Evolutionary conservation across 2,329 filamentous ascomycete species (phyloP).

Genomic region (Aurifilum marmelostoma): DNA sequence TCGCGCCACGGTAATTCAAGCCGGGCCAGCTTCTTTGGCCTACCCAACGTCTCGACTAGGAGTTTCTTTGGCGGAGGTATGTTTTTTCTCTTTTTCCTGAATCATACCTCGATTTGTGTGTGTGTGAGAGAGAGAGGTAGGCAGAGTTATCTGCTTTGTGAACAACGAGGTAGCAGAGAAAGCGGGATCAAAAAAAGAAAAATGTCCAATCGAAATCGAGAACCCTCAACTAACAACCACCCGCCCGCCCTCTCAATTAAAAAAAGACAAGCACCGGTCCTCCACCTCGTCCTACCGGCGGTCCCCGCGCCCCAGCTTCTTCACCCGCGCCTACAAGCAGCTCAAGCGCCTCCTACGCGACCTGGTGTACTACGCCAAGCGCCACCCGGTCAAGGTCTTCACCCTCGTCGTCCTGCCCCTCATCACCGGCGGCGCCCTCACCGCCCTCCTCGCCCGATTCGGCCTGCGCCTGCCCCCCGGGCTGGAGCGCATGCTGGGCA

Average conservation of each 20-base stretch:
- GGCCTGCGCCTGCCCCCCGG: slow-evolving; percentile 74
- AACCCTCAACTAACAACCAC: background rate
- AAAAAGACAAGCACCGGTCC: slow-evolving; percentile 28
- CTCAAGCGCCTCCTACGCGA: slow-evolving; percentile 80
- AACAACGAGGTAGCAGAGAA: background rate
- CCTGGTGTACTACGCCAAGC: slow-evolving; percentile 78
- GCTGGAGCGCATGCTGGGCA: slow-evolving; percentile 61
- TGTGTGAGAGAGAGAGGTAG: too few relatives aligned
- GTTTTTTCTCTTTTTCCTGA: slow-evolving; percentile 24
- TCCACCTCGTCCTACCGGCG: slow-evolving; percentile 72
- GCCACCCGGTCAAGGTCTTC: slow-evolving; percentile 86
- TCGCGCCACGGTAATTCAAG: slow-evolving; percentile 42
- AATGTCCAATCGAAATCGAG: background rate
- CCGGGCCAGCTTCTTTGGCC: slow-evolving; percentile 51
- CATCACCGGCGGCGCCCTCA: slow-evolving; percentile 79
- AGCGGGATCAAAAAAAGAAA: background rate
- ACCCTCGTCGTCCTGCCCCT: slow-evolving; percentile 85
- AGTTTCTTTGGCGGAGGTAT: slow-evolving; percentile 52
- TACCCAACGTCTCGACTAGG: slow-evolving; percentile 48
- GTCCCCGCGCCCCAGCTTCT: slow-evolving; percentile 78
- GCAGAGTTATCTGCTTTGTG: background rate
- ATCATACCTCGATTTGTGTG: background rate
- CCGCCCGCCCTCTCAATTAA: slow-evolving; percentile 31
- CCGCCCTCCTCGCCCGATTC: slow-evolving; percentile 76
- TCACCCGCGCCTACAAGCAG: slow-evolving; percentile 72